These are phyloP conservation scores for Candida dubliniensis DNA, from an alignment of 1,139 yeast genomes.

Conservation along the genomic window DNA sequence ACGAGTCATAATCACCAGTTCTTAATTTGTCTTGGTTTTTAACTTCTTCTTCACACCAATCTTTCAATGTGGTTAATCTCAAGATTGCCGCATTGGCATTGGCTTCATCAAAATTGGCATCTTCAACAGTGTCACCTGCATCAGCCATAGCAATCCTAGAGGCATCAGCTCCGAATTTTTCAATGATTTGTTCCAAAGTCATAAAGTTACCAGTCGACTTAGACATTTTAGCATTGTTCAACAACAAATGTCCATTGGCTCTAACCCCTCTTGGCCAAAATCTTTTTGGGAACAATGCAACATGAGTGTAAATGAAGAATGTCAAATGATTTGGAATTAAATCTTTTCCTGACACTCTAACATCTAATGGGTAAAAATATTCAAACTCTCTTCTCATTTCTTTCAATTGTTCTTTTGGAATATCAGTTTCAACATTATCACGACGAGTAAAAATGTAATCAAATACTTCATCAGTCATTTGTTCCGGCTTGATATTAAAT, in stretches of 20 bases:
- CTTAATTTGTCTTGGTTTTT: slow-evolving; percentile 57
- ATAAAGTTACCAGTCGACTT: slow-evolving; percentile 96
- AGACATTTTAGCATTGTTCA: slow-evolving; percentile 97
- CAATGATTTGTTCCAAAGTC: slow-evolving; percentile 81
- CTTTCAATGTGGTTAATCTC: slow-evolving; percentile 87
- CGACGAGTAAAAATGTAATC: slow-evolving; percentile 83
- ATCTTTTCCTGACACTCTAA: slow-evolving; percentile 93
- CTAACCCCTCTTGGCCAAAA: slow-evolving; percentile 95
- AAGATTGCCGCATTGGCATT: slow-evolving; percentile 97
- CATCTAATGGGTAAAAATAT: slow-evolving; percentile 92
- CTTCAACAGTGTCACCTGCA: slow-evolving; percentile 97
- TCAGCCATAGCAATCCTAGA: slow-evolving; percentile 97
- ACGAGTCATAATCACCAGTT: slow-evolving; percentile 63
- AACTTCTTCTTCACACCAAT: slow-evolving; percentile 85
- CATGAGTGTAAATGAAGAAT: slow-evolving; percentile 89
- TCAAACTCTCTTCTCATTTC: slow-evolving; percentile 89
- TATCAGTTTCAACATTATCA: slow-evolving; percentile 57
- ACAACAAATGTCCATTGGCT: slow-evolving; percentile 91
- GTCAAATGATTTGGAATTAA: slow-evolving; percentile 96
- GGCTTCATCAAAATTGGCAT: slow-evolving; percentile 95
- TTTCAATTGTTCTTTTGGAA: slow-evolving; percentile 67
- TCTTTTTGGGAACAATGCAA: slow-evolving; percentile 86
- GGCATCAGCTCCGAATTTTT: slow-evolving; percentile 97
- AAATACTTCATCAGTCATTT: slow-evolving; percentile 91
- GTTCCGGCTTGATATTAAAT: slow-evolving; percentile 73